Evolutionary conservation across 345 rosid species (phyloP), one percentile per base, ranked within the genome.

Genomic region (Salix suchowensis): DNA sequence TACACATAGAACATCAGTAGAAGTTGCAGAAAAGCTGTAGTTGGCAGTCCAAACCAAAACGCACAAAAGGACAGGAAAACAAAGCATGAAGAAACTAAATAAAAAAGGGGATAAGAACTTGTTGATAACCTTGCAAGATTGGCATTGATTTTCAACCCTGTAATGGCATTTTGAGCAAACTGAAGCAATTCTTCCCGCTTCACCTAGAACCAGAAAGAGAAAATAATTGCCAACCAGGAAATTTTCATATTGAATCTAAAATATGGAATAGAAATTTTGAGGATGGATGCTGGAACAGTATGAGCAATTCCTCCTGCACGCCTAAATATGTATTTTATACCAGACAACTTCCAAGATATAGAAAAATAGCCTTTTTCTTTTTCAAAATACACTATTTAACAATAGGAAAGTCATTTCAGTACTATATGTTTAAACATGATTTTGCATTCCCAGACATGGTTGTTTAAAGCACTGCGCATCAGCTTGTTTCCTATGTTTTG

Each of bases 121-220:
- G 23, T 60, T 46, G 76, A 81, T 69, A 81, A 96, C 99, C 99
- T 93, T 79, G 88, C 84, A 64, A 90, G 73, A 82, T 93, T 93
- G 67, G 89, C 87, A 81, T 75, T 93, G 71, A 90, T 82, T 86
- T 95, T 95, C 84, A 95, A 85, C 74, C 98, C 98, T 16, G 96
- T 80, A 79, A 95, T 84, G 68, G 98, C 96, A 72, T 84, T 74
- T 87, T 88, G 97, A 24, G 92, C 97, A 86, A 95, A 95, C 73
- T 93, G 98, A 84, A 95, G 98, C 81, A 95, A 81, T 82, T 95
- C 98, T 84, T 95, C 98, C 55, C 91, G 89, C 88, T 95, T 95
- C 80, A 91, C 99, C 99, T 96, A 73, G 15, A 80, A 84, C 30
- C 50, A 64, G 42, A 18, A 52, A 61, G 62, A 36, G 24, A 78